Evolutionary conservation across 208 protist species (phyloP), one percentile per base, ranked within the genome.

Genomic region (Blastocrithidia nonstop): DNA sequence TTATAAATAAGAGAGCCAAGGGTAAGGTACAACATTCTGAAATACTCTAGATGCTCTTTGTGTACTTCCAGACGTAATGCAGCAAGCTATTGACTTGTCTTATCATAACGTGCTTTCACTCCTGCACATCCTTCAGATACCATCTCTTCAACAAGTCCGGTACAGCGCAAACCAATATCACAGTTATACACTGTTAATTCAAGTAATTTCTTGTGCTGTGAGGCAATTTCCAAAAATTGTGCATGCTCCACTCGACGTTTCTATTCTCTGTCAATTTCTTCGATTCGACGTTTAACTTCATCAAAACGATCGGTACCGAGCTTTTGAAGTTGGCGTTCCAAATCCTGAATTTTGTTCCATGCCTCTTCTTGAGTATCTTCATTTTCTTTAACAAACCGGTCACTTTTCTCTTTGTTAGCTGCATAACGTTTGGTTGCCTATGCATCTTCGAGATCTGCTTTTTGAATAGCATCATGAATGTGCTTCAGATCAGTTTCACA

Each of bases 171-270:
- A 31, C 67, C 73, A 31, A 83, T 54, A 53, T 83, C 73, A 54
- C 73, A 83, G 68, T 83, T 83, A 62, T 83, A 78, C 59, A 80
- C 71, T 8, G 75, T 71, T 50, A 85, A 65, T 61, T 85, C 75
- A 41, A 85, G 54, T 50, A 85, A 65, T 60, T 85, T 85, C 70
- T 85, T 85, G 59, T 85, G 75, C 60, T 85, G 75, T 5, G 58
- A 55, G 24, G 59, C 59, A 23, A 85, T 64, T 44, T 85, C 75
- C 3, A 85, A 61, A 56, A 85, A 85, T 67, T 85, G 75, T 50
- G 71, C 50, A 60, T 85, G 65, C 60, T 85, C 75, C 59, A 85
- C 71, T 48, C 73, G 73, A 11, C 75, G 66, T 58, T 78, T 74
- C 57, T 85, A 70, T 68, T 85, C 75, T 22, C 75, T 66, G 49